Base-by-base conservation (phyloP, 352 stramenopile genomes). In the Globisporangium spiculum region DNA sequence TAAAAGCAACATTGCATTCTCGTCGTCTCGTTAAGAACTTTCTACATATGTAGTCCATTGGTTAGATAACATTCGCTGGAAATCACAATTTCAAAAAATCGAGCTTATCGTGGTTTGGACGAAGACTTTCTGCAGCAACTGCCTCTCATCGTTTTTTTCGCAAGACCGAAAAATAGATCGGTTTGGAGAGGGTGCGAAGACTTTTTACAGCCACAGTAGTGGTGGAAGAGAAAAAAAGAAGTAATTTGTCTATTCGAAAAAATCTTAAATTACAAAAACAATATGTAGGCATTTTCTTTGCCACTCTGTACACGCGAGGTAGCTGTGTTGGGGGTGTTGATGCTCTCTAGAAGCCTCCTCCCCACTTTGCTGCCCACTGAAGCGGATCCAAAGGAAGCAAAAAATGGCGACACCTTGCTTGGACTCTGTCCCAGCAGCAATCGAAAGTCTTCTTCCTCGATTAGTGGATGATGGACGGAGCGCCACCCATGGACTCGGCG, bases 401-500 rank as follows among this genome's bases (percentile, higher is more conserved):
- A 22, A 52, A 52, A 52, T 52, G 44, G 44, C 6, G 44, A 52
- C 18, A 52, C n/a, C 18, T 3, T n/a, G 18, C 16, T 52, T 52
- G 44, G 44, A 52, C 38, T 48, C 41, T 59, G 26, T 22, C 9
- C 1, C 54, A 36, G 54, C n/a, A 22, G 54, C 7, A 18, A 27
- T 16, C 16, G 26, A 6, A 38, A 4, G 8, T 4, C 16, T 26
- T 22, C n/a, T 55, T n/a, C 27, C 18, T 61, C 55, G 30, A 61
- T 22, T n/a, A 20, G 16, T 44, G 55, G 20, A 20, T 20, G 16
- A 6, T n/a, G 6, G 44, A 41, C 8, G 44, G 46, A 12, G 46
- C 5, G 18, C 9, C 38, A 20, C 27, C 50, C 65, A 79, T 74
- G 12, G 80, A 72, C 61, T 89, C 73, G 20, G 83, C 81, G 27